These are phyloP conservation scores for Mycena chlorophos DNA, from an alignment of 768 basidiomycete species.

Conservation along the genomic window DNA sequence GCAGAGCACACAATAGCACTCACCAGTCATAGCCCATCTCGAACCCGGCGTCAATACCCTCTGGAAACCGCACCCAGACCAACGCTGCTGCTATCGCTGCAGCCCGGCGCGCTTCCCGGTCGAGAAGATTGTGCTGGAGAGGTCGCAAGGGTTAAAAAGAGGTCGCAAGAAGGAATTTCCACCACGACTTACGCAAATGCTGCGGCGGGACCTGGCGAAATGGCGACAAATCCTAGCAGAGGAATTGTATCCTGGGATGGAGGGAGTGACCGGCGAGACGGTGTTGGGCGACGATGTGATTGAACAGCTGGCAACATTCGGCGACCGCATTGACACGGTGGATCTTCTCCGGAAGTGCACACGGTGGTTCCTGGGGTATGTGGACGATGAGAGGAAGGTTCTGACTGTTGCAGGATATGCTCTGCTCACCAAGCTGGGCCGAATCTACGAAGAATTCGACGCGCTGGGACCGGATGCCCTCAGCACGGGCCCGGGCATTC, in stretches of 20 bases:
- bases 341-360: slow-evolving; percentile 1
- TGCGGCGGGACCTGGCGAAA: slow-evolving; percentile 1
- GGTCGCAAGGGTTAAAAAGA: slow-evolving; percentile 4
- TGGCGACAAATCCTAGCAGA: slow-evolving; percentile 10
- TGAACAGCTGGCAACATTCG: slow-evolving; percentile 11
- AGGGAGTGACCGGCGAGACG: slow-evolving; percentile 2
- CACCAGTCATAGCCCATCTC: neutral
- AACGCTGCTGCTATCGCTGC: slow-evolving; percentile 20
- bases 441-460: neutral
- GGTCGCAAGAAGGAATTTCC: slow-evolving; percentile 9
- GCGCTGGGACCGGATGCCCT: neutral
- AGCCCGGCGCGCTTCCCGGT: slow-evolving; percentile 10
- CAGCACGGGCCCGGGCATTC: neutral
- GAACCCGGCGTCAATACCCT: neutral
- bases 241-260: slow-evolving; percentile 10
- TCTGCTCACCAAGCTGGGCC: neutral
- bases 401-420: neutral
- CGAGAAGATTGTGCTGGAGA: slow-evolving; percentile 1
- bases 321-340: slow-evolving; percentile 6
- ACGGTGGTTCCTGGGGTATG: slow-evolving; percentile 6
- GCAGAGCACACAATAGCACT: neutral
- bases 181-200: neutral
- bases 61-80: neutral
- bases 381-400: neutral
- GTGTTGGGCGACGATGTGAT: slow-evolving; percentile 8